Evolutionary conservation across 1,284 basidiomycete genomes (phyloP).

Genomic region (Microbotryum saponariae): DNA sequence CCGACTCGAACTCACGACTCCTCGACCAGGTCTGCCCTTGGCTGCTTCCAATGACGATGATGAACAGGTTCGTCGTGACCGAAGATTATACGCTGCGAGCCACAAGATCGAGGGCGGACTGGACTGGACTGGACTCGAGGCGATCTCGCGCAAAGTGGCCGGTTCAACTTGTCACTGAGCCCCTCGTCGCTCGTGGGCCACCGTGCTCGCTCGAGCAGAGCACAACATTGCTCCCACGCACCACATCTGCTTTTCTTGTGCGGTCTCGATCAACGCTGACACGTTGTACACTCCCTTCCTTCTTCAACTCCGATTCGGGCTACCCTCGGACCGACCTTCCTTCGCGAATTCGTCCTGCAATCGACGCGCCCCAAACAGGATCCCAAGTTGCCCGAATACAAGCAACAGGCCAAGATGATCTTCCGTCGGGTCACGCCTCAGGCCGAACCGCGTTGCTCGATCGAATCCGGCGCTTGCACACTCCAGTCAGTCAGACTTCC

Average conservation of each 20-base stretch:
- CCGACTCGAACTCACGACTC: not conserved
- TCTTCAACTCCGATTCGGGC: not conserved
- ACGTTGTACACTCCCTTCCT: not conserved
- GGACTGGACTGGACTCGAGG: too few relatives aligned
- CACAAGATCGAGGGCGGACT: too few relatives aligned
- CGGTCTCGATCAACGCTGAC: not conserved
- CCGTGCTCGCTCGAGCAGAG: too few relatives aligned
- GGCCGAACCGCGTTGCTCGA: slow-evolving; percentile 89
- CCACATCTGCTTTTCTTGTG: slow-evolving; percentile 11
- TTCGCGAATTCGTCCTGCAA: not conserved
- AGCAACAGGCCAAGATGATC: slow-evolving; percentile 94
- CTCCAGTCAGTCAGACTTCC: slow-evolving; percentile 68
- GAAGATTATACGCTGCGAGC: too few relatives aligned
- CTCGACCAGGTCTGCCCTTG: slow-evolving; percentile 59
- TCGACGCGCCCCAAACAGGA: slow-evolving; percentile 25
- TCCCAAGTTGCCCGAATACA: slow-evolving; percentile 84
- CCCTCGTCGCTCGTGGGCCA: too few relatives aligned
- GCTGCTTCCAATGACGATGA: slow-evolving; percentile 94
- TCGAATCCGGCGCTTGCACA: slow-evolving; percentile 90
- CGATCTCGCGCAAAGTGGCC: too few relatives aligned
- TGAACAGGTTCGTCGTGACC: slow-evolving; percentile 52
- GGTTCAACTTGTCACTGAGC: too few relatives aligned
- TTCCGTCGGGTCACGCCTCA: slow-evolving; percentile 88
- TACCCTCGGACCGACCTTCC: not conserved
- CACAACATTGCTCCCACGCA: not conserved